phyloP scores from a whole-genome alignment of 345 rosid genomes.

The Acer campestre region DNA sequence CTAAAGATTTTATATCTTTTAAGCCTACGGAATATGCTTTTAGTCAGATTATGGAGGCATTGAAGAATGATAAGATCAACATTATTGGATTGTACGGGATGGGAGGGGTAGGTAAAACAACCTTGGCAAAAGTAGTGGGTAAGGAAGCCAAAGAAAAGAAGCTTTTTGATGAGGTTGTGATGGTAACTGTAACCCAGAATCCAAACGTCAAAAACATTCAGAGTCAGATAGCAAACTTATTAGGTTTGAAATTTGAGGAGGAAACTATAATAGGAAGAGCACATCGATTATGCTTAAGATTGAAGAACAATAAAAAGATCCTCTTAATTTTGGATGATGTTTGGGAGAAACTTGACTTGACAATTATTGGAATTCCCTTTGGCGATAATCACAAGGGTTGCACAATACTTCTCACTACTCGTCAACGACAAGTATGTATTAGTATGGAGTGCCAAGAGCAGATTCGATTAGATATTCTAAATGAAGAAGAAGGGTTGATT shows the following conservation, averaged over 20 bases:
- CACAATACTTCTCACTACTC: constrained; percentile 20
- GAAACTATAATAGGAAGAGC: not conserved
- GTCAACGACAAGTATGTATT: not conserved
- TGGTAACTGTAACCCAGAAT: not conserved
- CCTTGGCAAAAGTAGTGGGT: constrained; percentile 18
- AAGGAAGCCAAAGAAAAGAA: not conserved
- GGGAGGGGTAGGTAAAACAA: constrained; percentile 27
- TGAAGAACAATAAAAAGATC: constrained; percentile 4
- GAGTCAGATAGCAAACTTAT: not conserved
- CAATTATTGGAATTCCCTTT: constrained; percentile 17
- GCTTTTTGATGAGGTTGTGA: constrained; percentile 5
- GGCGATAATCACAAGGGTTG: not conserved
- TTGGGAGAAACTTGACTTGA: constrained; percentile 15
- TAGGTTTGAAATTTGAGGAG: not conserved
- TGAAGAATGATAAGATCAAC: not conserved
- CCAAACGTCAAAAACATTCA: not conserved
- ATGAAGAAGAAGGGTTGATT: constrained; percentile 10
- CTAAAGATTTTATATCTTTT: not conserved
- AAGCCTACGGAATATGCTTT: not conserved
- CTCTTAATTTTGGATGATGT: constrained; percentile 32
- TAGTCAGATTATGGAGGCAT: not conserved
- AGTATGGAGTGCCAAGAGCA: not conserved
- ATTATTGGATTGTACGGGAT: constrained; percentile 19
- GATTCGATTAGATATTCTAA: not conserved
- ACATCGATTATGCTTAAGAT: not conserved